A percentile compares a stretch with the other conserved stretches of the same genome.
Evolutionary conservation across 495 filamentous ascomycete species (phyloP).

Genomic region (Chaetomium tenue): DNA sequence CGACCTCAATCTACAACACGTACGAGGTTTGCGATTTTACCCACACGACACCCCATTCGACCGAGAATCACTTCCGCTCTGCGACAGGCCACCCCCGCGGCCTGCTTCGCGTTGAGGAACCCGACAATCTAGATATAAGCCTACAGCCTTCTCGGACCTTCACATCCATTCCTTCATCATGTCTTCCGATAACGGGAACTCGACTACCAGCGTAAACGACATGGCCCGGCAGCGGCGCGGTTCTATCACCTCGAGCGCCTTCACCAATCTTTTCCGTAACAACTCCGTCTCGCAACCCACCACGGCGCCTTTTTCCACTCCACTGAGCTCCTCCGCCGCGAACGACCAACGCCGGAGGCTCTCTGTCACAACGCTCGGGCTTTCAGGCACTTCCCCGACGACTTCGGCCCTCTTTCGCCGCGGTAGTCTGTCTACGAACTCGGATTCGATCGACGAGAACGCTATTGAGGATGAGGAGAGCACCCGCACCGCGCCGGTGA

Average conservation of each 20-base stretch:
- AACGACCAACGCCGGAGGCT: constrained; percentile 78
- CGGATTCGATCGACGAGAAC: constrained; percentile 79
- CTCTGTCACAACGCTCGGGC: constrained; percentile 80
- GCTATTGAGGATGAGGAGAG: constrained; percentile 78
- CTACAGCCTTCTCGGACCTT: neutral
- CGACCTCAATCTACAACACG: constrained; percentile 31
- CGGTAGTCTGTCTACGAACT: constrained; percentile 72
- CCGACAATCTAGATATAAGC: constrained; percentile 21
- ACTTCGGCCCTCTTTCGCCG: constrained; percentile 58
- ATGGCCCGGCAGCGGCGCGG: constrained; percentile 51
- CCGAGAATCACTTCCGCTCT: neutral
- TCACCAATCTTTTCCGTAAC: constrained; percentile 56
- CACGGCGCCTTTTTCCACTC: constrained; percentile 54
- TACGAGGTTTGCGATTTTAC: constrained; percentile 27
- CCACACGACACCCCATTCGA: neutral
- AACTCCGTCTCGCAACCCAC: constrained; percentile 45
- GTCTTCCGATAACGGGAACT: constrained; percentile 42
- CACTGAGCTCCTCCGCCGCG: constrained; percentile 64
- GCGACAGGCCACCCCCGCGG: constrained; percentile 10
- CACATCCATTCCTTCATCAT: constrained; percentile 33
- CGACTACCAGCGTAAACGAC: constrained; percentile 36
- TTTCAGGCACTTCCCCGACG: constrained; percentile 73
- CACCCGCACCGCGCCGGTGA: constrained; percentile 54
- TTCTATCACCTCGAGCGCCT: constrained; percentile 54
- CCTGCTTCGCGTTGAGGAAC: constrained; percentile 6